A percentile compares a stretch with the other conserved stretches of the same genome.
Conservation (phyloP, 352 stramenopile species). For the Phytophthora tubulina region DNA sequence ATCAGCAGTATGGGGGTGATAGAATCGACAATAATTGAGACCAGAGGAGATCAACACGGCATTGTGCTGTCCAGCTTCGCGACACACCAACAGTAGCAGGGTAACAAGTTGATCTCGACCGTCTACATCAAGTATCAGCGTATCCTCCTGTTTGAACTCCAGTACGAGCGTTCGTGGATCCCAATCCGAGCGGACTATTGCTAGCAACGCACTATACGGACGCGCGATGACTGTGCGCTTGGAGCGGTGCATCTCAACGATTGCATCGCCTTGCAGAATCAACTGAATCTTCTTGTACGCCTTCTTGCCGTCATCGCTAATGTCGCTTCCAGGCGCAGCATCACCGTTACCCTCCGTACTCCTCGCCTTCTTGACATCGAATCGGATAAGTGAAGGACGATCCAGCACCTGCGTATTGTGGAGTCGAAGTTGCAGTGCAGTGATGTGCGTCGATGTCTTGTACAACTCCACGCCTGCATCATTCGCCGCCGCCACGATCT, state of each 20-base stretch:
- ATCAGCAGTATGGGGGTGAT: constrained; percentile 59
- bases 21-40: constrained; percentile 67
- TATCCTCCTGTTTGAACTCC: constrained; percentile 73
- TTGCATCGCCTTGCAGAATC: constrained; percentile 63
- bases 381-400: constrained; percentile 66
- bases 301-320: constrained; percentile 45
- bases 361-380: constrained; percentile 66
- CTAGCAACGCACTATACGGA: constrained; percentile 62
- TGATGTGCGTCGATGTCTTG: constrained; percentile 52
- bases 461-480: constrained; percentile 55
- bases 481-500: constrained; percentile 59
- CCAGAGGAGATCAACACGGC: constrained; percentile 50
- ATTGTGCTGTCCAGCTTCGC: constrained; percentile 67
- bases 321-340: constrained; percentile 22
- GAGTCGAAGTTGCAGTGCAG: constrained; percentile 64
- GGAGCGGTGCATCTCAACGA: constrained; percentile 76
- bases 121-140: constrained; percentile 62
- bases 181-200: constrained; percentile 65
- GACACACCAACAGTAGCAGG: constrained; percentile 66
- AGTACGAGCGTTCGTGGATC: constrained; percentile 66
- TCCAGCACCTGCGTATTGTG: constrained; percentile 67
- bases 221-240: constrained; percentile 64
- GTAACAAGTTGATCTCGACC: constrained; percentile 73
- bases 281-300: constrained; percentile 66
- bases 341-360: constrained; percentile 30